phyloP scores from a whole-genome alignment of 768 basidiomycete genomes.

The Rhizopogon sp. region DNA sequence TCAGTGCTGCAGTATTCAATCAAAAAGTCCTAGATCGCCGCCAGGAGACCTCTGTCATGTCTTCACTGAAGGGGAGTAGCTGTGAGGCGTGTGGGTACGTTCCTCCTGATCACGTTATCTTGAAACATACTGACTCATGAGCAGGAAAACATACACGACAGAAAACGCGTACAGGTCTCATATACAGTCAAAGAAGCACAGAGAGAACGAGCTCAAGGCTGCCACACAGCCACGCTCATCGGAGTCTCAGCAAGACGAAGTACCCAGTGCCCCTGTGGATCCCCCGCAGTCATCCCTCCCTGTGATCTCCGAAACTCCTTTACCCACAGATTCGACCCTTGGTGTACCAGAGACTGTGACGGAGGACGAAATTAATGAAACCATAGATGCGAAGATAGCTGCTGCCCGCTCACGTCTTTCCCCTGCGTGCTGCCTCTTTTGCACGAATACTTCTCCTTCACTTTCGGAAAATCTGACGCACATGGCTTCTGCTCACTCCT shows the following conservation, averaged over 20 bases:
- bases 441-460: constrained; percentile 44
- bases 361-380: constrained; percentile 43
- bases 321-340: constrained; percentile 13
- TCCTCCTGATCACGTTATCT: neutral
- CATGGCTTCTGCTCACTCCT: constrained; percentile 86
- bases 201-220: constrained; percentile 62
- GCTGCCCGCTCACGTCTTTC: constrained; percentile 62
- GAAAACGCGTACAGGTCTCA: constrained; percentile 90
- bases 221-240: constrained; percentile 14
- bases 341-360: constrained; percentile 33
- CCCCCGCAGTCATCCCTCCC: constrained; percentile 4
- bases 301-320: neutral
- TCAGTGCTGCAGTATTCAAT: constrained; percentile 73
- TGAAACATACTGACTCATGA: neutral
- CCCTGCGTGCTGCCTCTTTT: constrained; percentile 81
- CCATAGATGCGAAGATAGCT: constrained; percentile 73
- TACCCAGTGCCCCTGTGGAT: constrained; percentile 11
- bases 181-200: constrained; percentile 84
- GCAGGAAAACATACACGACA: constrained; percentile 83
- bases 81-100: constrained; percentile 87
- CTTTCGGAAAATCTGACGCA: constrained; percentile 72
- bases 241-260: constrained; percentile 7
- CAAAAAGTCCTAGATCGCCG: constrained; percentile 82
- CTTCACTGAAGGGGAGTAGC: constrained; percentile 50
- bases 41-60: constrained; percentile 66